Evolutionary conservation across 2,329 filamentous ascomycete genomes (phyloP).

Genomic region (Amauroascus verrucosus): DNA sequence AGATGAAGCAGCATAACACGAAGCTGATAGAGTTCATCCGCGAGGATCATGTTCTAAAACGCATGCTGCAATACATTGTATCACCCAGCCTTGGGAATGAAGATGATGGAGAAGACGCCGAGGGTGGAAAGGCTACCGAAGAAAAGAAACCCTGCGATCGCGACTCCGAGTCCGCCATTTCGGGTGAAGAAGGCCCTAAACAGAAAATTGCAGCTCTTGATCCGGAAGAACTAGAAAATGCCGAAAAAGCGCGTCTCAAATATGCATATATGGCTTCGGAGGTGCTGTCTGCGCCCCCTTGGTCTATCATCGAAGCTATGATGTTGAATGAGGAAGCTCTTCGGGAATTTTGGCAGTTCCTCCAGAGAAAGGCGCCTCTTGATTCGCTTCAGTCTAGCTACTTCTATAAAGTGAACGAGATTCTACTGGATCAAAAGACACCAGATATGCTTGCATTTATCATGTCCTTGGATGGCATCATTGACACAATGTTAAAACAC

Average conservation of each 20-base stretch:
- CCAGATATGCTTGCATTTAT: slow-evolving; percentile 91
- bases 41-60: slow-evolving; percentile 73
- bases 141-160: slow-evolving; percentile 20
- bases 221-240: slow-evolving; percentile 52
- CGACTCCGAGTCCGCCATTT: slow-evolving; percentile 22
- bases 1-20: slow-evolving; percentile 95
- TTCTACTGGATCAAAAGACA: slow-evolving; percentile 94
- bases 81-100: slow-evolving; percentile 53
- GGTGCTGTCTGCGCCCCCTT: slow-evolving; percentile 87
- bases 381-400: slow-evolving; percentile 93
- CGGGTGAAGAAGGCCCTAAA: slow-evolving; percentile 36
- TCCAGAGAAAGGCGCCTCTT: slow-evolving; percentile 71
- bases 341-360: slow-evolving; percentile 80
- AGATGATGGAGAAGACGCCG: slow-evolving; percentile 43
- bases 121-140: slow-evolving; percentile 34
- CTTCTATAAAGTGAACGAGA: slow-evolving; percentile 97
- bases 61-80: slow-evolving; percentile 81
- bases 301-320: slow-evolving; percentile 89
- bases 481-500: slow-evolving; percentile 78
- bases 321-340: slow-evolving; percentile 73
- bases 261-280: slow-evolving; percentile 92
- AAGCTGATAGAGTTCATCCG: slow-evolving; percentile 95
- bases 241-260: slow-evolving; percentile 82
- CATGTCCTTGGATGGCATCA: slow-evolving; percentile 69
- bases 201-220: slow-evolving; percentile 24